Conservation (phyloP, 2,329 filamentous ascomycete species). For the Endoconidiophora polonica region DNA sequence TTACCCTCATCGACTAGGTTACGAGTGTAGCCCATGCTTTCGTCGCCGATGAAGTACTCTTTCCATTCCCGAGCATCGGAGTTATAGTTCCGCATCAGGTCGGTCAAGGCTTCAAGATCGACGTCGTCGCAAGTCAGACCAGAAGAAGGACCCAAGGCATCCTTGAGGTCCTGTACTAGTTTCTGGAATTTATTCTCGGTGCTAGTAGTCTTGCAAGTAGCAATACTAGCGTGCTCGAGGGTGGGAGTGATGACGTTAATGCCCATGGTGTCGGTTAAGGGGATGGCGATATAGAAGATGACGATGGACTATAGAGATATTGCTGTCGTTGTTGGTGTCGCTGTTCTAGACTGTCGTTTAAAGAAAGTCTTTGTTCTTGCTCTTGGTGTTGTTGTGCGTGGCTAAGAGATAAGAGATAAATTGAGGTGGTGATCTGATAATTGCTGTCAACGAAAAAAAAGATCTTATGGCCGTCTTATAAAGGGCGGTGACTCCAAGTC, state of each 20-base stretch:
- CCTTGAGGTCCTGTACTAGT: conserved; percentile 58
- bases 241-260: conserved; percentile 10
- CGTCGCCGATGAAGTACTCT: conserved; percentile 57
- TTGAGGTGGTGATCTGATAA: background rate
- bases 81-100: conserved; percentile 57
- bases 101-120: conserved; percentile 52
- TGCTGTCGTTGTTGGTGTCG: background rate
- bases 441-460: conserved; percentile 1
- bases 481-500: conserved; percentile 7
- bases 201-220: background rate
- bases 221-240: conserved; percentile 5
- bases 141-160: conserved; percentile 60
- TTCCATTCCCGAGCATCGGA: conserved; percentile 56
- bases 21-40: conserved; percentile 57
- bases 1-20: conserved; percentile 87
- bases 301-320: background rate
- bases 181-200: conserved; percentile 40
- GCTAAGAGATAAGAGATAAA: background rate
- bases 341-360: background rate
- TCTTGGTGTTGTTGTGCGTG: conserved; percentile 1
- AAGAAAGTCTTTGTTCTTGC: conserved; percentile 1
- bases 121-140: conserved; percentile 71
- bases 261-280: conserved; percentile 6
- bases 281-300: background rate
- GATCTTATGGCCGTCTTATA: background rate